Evolutionary conservation across 2,329 filamentous ascomycete genomes (phyloP).

Genomic region (Microdochium bolleyi): DNA sequence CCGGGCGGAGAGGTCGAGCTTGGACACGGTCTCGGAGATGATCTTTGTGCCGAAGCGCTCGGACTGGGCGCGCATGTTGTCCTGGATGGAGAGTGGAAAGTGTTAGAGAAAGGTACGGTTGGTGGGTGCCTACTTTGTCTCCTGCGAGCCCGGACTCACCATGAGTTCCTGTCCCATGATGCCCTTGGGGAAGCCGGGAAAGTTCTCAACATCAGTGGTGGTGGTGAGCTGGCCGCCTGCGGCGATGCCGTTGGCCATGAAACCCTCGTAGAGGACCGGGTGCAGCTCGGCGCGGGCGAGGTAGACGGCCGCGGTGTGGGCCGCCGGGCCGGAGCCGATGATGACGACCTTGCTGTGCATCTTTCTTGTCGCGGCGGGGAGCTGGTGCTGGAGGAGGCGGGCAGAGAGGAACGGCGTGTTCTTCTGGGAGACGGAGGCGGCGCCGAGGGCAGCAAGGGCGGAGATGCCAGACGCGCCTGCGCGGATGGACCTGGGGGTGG

Average conservation of each 20-base stretch:
- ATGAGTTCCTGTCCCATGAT: conserved; percentile 86
- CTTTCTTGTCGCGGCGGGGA: conserved; percentile 39
- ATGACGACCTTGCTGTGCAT: conserved; percentile 95
- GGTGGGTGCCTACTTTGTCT: not conserved
- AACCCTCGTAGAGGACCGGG: conserved; percentile 94
- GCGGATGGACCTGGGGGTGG: conserved; percentile 67
- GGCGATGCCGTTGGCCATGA: conserved; percentile 94
- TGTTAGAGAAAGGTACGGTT: conserved; percentile 3
- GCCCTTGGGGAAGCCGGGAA: conserved; percentile 83
- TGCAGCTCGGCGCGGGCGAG: conserved; percentile 89
- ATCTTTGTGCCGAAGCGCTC: conserved; percentile 88
- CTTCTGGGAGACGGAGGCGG: conserved; percentile 53
- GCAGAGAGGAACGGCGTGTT: conserved; percentile 18
- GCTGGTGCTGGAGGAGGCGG: conserved; percentile 19
- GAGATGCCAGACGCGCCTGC: conserved; percentile 67
- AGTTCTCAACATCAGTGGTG: conserved; percentile 98
- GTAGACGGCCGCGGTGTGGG: conserved; percentile 96
- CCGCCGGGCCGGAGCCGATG: conserved; percentile 91
- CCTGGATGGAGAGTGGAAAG: conserved; percentile 30
- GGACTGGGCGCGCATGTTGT: conserved; percentile 88
- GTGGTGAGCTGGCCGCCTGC: conserved; percentile 96
- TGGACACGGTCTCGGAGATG: conserved; percentile 84
- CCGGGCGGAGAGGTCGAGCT: conserved; percentile 72
- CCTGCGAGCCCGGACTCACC: conserved; percentile 33
- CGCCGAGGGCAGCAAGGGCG: conserved; percentile 56